Evolutionary conservation across 805 yeast species (phyloP).

Genomic region (Zygosaccharomyces bailii): DNA sequence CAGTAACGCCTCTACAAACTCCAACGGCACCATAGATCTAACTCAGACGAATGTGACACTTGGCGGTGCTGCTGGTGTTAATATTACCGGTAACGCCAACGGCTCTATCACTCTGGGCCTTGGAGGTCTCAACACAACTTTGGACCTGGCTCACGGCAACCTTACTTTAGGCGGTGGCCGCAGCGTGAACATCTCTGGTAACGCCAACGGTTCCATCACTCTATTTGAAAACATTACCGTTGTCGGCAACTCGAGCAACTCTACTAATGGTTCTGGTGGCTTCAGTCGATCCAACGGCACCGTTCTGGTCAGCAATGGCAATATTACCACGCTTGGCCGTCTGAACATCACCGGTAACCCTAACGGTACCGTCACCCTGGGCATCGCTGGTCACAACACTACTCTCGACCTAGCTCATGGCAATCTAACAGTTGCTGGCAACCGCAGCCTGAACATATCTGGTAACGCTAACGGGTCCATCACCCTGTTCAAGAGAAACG

Average conservation of each 20-base stretch:
- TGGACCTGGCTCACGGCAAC: slow-evolving; percentile 6
- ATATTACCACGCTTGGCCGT: not conserved
- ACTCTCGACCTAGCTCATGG: not conserved
- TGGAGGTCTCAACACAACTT: slow-evolving; percentile 1
- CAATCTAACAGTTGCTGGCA: not conserved
- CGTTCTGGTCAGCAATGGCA: slow-evolving; percentile 1
- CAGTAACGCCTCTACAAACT: not conserved
- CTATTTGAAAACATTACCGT: not conserved
- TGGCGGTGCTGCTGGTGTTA: not conserved
- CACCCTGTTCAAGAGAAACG: slow-evolving; percentile 1
- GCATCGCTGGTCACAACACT: not conserved
- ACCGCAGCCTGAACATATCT: slow-evolving; percentile 1
- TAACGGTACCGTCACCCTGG: slow-evolving; percentile 1
- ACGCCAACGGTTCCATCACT: slow-evolving; percentile 6
- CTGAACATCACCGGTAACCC: slow-evolving; percentile 2
- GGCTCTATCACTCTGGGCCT: slow-evolving; percentile 1
- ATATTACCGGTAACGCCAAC: slow-evolving; percentile 5
- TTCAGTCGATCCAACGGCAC: not conserved
- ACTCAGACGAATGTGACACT: slow-evolving; percentile 1
- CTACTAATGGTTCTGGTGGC: not conserved
- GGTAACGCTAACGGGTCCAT: slow-evolving; percentile 4
- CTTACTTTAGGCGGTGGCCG: slow-evolving; percentile 1
- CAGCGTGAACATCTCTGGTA: slow-evolving; percentile 4
- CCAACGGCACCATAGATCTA: slow-evolving; percentile 4
- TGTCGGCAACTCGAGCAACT: slow-evolving; percentile 1